These are phyloP conservation scores for Rutstroemia sp. DNA, from an alignment of 2,329 filamentous ascomycete genomes.

Conservation along the genomic window DNA sequence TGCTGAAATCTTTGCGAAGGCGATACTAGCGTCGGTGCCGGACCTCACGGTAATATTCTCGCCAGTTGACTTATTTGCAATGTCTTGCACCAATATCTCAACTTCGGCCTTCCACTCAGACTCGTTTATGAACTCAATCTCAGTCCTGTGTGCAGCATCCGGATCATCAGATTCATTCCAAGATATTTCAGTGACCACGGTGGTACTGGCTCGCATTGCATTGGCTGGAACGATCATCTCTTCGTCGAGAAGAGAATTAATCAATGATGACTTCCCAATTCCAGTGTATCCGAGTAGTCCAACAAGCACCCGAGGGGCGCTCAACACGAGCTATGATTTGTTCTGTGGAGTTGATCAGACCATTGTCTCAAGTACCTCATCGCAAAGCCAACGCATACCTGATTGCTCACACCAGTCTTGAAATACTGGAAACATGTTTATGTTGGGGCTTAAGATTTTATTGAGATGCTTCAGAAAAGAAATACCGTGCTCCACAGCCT, in stretches of 20 bases:
- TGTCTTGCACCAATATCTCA: background rate
- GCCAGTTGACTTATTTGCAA: background rate
- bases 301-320: background rate
- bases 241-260: conserved; percentile 5
- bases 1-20: background rate
- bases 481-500: no score
- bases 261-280: background rate
- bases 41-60: background rate
- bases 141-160: background rate
- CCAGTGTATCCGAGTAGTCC: background rate
- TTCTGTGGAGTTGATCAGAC: background rate
- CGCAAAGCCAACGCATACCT: no score
- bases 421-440: no score
- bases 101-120: background rate
- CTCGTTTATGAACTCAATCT: background rate
- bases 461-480: no score
- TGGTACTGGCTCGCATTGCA: background rate
- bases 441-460: no score
- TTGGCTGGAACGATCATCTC: background rate
- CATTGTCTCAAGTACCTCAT: no score
- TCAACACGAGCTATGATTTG: background rate
- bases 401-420: no score
- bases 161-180: background rate
- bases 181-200: background rate
- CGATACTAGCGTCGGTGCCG: background rate